Conservation (phyloP, 2,329 filamentous ascomycete genomes). For the Hypoxylon sp. region DNA sequence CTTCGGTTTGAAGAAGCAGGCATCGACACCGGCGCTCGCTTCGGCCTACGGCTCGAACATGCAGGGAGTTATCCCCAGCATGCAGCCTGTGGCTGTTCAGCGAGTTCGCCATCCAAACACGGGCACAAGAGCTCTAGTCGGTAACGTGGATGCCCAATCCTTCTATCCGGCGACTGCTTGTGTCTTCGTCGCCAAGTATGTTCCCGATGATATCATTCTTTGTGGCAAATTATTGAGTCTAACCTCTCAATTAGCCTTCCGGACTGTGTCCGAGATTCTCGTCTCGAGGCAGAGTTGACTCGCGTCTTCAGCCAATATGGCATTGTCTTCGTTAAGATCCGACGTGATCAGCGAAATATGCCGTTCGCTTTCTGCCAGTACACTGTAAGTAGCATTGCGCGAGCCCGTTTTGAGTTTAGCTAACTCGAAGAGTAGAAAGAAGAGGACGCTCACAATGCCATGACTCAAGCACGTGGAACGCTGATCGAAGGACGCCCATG, state of each 20-base stretch:
- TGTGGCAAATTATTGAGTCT: constrained; percentile 1
- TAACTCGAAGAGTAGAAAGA: constrained; percentile 60
- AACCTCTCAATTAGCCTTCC: constrained; percentile 62
- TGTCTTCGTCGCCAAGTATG: constrained; percentile 77
- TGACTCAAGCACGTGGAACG: constrained; percentile 62
- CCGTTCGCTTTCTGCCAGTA: constrained; percentile 76
- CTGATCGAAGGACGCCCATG: constrained; percentile 70
- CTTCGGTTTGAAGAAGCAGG: background rate
- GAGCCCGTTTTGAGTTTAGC: constrained; percentile 7
- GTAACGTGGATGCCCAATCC: constrained; percentile 65
- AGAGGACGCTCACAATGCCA: constrained; percentile 65
- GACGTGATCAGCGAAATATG: constrained; percentile 70
- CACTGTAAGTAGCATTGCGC: constrained; percentile 62
- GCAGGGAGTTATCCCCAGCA: constrained; percentile 29
- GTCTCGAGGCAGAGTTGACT: constrained; percentile 68
- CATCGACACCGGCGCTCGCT: background rate
- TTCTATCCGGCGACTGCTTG: constrained; percentile 70
- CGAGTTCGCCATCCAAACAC: constrained; percentile 28
- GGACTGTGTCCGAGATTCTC: constrained; percentile 63
- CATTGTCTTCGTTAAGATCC: constrained; percentile 73
- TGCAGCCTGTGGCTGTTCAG: constrained; percentile 24
- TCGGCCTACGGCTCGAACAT: constrained; percentile 15
- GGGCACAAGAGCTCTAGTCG: constrained; percentile 46
- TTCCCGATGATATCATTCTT: constrained; percentile 33
- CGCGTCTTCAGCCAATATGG: constrained; percentile 69